A percentile compares a stretch with the other conserved stretches of the same genome.
These are phyloP conservation scores for Mycena kentingensis DNA, from an alignment of 768 basidiomycete species.

Conservation along the genomic window DNA sequence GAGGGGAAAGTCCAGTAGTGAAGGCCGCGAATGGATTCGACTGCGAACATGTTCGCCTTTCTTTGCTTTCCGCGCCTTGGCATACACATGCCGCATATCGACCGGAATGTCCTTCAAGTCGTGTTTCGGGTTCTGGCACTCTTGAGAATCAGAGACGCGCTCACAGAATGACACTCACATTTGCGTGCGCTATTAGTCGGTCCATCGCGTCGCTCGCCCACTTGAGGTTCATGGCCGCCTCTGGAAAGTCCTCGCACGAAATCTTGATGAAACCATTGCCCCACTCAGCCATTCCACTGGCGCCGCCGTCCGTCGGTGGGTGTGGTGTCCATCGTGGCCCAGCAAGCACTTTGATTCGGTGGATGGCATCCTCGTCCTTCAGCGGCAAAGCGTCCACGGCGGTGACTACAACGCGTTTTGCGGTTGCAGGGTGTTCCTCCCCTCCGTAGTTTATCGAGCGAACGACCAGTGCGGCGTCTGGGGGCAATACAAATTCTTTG, in stretches of 20 bases:
- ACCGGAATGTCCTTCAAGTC: slow-evolving; percentile 68
- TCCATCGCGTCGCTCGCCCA: slow-evolving; percentile 91
- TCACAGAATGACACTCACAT: slow-evolving; percentile 56
- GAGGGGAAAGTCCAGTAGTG: slow-evolving; percentile 78
- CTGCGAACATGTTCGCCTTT: slow-evolving; percentile 68
- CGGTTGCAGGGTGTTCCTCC: slow-evolving; percentile 69
- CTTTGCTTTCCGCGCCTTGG: slow-evolving; percentile 71
- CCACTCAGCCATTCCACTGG: slow-evolving; percentile 48
- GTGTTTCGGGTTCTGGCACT: slow-evolving; percentile 41
- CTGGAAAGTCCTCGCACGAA: slow-evolving; percentile 83
- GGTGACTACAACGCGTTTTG: slow-evolving; percentile 74
- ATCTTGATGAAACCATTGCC: slow-evolving; percentile 88
- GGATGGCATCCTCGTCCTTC: slow-evolving; percentile 59
- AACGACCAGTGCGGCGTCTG: slow-evolving; percentile 61
- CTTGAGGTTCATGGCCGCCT: slow-evolving; percentile 86
- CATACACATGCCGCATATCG: slow-evolving; percentile 79
- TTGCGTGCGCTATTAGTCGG: slow-evolving; percentile 74
- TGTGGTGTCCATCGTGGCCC: slow-evolving; percentile 84
- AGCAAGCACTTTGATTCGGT: slow-evolving; percentile 87
- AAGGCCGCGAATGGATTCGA: slow-evolving; percentile 55
- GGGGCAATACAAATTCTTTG: slow-evolving; percentile 74
- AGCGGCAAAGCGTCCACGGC: slow-evolving; percentile 77
- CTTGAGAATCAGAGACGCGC: slow-evolving; percentile 18
- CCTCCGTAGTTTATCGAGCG: slow-evolving; percentile 78
- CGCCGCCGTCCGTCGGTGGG: slow-evolving; percentile 70